These are phyloP conservation scores for Aspergillus sp. DNA, from an alignment of 2,329 filamentous ascomycete species.

Conservation along the genomic window DNA sequence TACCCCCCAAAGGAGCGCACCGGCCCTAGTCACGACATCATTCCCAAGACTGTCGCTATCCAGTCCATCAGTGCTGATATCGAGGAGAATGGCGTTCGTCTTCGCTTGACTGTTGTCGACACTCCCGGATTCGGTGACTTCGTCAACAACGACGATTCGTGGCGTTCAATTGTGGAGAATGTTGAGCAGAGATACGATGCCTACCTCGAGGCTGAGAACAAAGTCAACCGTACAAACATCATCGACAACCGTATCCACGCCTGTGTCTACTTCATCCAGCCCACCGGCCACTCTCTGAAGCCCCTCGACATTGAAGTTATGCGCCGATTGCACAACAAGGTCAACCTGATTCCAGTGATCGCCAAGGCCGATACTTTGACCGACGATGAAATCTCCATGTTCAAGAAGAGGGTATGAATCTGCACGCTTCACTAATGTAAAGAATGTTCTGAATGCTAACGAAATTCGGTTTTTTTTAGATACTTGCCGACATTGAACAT, in stretches of 20 bases:
- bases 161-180: constrained; percentile 98
- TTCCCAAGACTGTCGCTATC: constrained; percentile 95
- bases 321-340: constrained; percentile 99
- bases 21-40: constrained; percentile 94
- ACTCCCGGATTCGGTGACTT: constrained; percentile 98
- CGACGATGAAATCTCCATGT: constrained; percentile 89
- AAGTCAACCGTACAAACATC: constrained; percentile 99
- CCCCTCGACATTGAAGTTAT: constrained; percentile 98
- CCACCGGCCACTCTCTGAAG: constrained; percentile 97
- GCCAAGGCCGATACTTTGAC: constrained; percentile 98
- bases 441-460: constrained; percentile 25
- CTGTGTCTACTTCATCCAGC: constrained; percentile 99
- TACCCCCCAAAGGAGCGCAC: constrained; percentile 99
- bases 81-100: constrained; percentile 95
- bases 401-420: constrained; percentile 86
- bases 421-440: not conserved
- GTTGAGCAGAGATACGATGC: constrained; percentile 99
- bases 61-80: constrained; percentile 96
- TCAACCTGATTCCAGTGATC: constrained; percentile 99
- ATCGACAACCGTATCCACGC: constrained; percentile 98
- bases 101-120: constrained; percentile 94
- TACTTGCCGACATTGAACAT: constrained; percentile 93
- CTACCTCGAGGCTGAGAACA: constrained; percentile 98
- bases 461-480: constrained; percentile 54
- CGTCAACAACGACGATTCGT: constrained; percentile 99